Conservation (phyloP, 2,329 filamentous ascomycete species). For the Fusarium brachygibbosum region DNA sequence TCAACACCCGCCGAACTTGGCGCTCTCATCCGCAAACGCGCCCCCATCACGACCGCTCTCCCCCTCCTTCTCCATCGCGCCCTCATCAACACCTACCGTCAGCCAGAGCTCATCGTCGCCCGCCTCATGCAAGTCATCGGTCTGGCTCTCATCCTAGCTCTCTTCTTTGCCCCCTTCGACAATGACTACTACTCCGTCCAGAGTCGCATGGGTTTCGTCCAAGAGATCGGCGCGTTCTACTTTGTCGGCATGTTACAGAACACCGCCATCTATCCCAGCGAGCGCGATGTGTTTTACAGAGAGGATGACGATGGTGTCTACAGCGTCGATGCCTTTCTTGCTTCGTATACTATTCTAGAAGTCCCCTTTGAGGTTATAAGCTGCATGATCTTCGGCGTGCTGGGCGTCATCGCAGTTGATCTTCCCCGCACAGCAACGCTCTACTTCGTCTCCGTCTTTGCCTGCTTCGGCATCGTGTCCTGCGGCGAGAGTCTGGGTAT, state of each 20-base stretch:
- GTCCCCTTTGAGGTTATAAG: constrained; percentile 78
- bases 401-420: constrained; percentile 74
- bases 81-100: constrained; percentile 76
- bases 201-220: constrained; percentile 79
- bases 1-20: constrained; percentile 80
- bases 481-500: constrained; percentile 84
- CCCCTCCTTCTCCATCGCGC: constrained; percentile 77
- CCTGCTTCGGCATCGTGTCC: constrained; percentile 78
- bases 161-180: constrained; percentile 80
- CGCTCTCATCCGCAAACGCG: constrained; percentile 72
- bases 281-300: constrained; percentile 81
- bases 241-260: constrained; percentile 86
- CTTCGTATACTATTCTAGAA: constrained; percentile 78
- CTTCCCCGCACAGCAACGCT: constrained; percentile 72
- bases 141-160: constrained; percentile 71
- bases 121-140: constrained; percentile 77
- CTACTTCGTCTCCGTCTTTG: constrained; percentile 76
- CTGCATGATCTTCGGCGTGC: constrained; percentile 73
- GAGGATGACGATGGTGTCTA: constrained; percentile 83
- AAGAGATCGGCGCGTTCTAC: constrained; percentile 78
- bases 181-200: constrained; percentile 79
- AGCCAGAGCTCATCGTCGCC: constrained; percentile 73
- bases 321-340: constrained; percentile 76
- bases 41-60: constrained; percentile 72
- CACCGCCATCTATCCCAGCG: constrained; percentile 78